A percentile compares a stretch with the other conserved stretches of the same genome.
phyloP scores from a whole-genome alignment of 2,329 filamentous ascomycete genomes.

The Fusarium azukiicola region DNA sequence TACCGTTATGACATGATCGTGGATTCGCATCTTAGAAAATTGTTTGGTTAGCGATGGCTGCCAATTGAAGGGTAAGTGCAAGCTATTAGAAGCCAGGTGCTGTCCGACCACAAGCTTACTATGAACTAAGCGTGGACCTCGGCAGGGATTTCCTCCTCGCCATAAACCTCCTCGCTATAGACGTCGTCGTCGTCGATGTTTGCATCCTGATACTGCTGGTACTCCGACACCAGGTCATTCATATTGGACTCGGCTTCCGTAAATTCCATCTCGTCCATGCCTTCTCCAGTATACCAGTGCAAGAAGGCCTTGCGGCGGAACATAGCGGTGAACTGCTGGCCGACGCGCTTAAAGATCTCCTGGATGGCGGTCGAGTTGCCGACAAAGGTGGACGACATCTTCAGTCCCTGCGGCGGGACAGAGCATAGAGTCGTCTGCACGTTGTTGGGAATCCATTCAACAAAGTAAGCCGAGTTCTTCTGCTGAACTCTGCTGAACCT shows the following conservation, averaged over 20 bases:
- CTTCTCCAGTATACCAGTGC: too few relatives aligned
- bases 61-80: too few relatives aligned
- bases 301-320: conserved; percentile 89
- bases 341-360: conserved; percentile 99
- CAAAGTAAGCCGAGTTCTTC: conserved; percentile 99
- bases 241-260: too few relatives aligned
- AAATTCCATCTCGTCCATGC: too few relatives aligned
- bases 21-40: too few relatives aligned
- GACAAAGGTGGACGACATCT: conserved; percentile 99
- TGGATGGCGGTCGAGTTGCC: conserved; percentile 99
- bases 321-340: conserved; percentile 99
- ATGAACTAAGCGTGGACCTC: conserved; percentile 21
- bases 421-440: conserved; percentile 99
- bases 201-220: too few relatives aligned
- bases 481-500: conserved; percentile 99
- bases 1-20: too few relatives aligned
- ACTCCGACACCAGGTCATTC: too few relatives aligned
- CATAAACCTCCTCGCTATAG: conserved; percentile 94
- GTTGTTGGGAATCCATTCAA: conserved; percentile 99
- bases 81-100: conserved; percentile 8
- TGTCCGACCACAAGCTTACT: conserved; percentile 25
- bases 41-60: too few relatives aligned
- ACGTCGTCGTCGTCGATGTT: conserved; percentile 58
- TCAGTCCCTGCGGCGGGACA: conserved; percentile 96
- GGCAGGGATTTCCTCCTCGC: conserved; percentile 71